Percentiles rank a stretch among this genome's conserved stretches.
These are phyloP conservation scores for Epichloe sp. DNA, from an alignment of 2,329 filamentous ascomycete species.

Conservation along the genomic window DNA sequence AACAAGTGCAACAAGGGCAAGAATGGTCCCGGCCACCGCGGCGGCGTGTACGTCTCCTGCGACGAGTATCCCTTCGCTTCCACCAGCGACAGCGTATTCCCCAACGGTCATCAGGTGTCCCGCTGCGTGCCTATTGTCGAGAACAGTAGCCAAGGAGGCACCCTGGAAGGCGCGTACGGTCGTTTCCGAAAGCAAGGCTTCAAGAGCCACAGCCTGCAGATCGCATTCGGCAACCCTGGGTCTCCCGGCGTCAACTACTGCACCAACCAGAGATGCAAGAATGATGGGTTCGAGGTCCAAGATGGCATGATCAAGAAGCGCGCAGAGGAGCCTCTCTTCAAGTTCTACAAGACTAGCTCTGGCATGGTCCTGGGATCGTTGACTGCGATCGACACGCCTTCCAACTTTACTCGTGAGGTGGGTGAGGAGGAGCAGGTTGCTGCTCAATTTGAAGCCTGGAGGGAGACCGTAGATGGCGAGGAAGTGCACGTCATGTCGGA, in stretches of 20 bases:
- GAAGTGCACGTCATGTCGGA: slow-evolving; percentile 7
- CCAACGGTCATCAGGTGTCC: slow-evolving; percentile 8
- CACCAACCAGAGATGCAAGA: slow-evolving; percentile 9
- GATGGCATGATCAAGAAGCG: slow-evolving; percentile 6
- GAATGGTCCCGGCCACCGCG: slow-evolving; percentile 8
- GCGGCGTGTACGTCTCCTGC: slow-evolving; percentile 6
- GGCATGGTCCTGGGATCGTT: slow-evolving; percentile 9
- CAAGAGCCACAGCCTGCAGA: background rate
- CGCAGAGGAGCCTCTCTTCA: slow-evolving; percentile 7
- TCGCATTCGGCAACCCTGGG: slow-evolving; percentile 9
- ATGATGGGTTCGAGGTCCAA: slow-evolving; percentile 11
- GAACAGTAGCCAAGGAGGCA: slow-evolving; percentile 5
- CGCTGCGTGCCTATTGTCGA: slow-evolving; percentile 9
- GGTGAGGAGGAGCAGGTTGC: slow-evolving; percentile 5
- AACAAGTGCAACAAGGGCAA: slow-evolving; percentile 8
- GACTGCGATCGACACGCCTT: slow-evolving; percentile 2
- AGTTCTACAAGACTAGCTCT: slow-evolving; percentile 8
- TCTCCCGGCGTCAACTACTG: slow-evolving; percentile 8
- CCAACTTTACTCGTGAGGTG: slow-evolving; percentile 8
- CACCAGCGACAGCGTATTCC: slow-evolving; percentile 4
- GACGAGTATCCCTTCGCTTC: slow-evolving; percentile 10
- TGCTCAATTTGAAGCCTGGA: slow-evolving; percentile 6
- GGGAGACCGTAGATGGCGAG: slow-evolving; percentile 3
- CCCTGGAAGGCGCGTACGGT: slow-evolving; percentile 1
- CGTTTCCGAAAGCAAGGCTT: background rate